phyloP scores from a whole-genome alignment of 2,329 filamentous ascomycete species.

The Neopestalotiopsis sp. region DNA sequence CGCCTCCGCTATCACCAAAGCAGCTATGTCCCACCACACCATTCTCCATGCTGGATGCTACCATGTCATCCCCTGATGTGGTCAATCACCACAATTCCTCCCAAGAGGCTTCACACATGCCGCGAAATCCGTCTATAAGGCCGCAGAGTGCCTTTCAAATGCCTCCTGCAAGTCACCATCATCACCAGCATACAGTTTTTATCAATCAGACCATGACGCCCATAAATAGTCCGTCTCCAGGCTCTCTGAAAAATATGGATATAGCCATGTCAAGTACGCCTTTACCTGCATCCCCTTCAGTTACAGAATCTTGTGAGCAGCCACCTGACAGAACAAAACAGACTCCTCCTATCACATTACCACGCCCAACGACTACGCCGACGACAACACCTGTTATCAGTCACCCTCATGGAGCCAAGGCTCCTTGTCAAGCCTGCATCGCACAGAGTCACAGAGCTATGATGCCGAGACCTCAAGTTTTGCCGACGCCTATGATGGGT shows the following conservation, averaged over 20 bases:
- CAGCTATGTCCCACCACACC: conserved; percentile 29
- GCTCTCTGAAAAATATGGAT: conserved; percentile 4
- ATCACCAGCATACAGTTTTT: conserved; percentile 1
- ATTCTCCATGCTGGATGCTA: conserved; percentile 3
- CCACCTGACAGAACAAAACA: conserved; percentile 14
- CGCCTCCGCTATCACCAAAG: conserved; percentile 34
- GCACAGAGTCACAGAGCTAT: conserved; percentile 31
- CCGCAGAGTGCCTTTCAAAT: not conserved
- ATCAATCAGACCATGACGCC: conserved; percentile 18
- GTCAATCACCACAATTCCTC: not conserved
- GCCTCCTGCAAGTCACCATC: not conserved
- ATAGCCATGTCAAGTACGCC: conserved; percentile 24
- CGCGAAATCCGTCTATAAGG: not conserved
- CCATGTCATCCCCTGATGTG: not conserved
- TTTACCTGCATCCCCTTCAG: conserved; percentile 23
- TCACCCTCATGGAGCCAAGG: conserved; percentile 26
- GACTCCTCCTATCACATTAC: conserved; percentile 3
- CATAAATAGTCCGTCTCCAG: conserved; percentile 12
- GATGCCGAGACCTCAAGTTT: conserved; percentile 30
- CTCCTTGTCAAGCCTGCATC: conserved; percentile 35
- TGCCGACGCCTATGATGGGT: conserved; percentile 32
- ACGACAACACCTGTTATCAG: conserved; percentile 11
- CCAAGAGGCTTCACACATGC: not conserved
- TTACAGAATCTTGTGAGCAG: conserved; percentile 16
- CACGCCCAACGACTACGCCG: conserved; percentile 16